These are phyloP conservation scores for Balakata baccata DNA, from an alignment of 345 rosid genomes.

Conservation along the genomic window DNA sequence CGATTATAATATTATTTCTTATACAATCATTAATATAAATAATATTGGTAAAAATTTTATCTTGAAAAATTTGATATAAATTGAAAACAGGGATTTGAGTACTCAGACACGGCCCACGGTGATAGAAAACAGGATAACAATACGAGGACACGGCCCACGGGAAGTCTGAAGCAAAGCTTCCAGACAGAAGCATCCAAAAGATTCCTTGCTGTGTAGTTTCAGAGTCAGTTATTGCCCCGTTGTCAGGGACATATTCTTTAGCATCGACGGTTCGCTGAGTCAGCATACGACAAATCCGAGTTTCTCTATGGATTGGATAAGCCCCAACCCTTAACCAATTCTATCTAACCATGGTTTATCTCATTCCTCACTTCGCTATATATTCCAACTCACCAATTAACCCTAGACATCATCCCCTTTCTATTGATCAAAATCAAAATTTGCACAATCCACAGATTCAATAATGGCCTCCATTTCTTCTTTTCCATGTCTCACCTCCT, in stretches of 20 bases:
- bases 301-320: conserved; percentile 32
- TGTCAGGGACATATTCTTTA: conserved; percentile 4
- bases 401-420: background rate
- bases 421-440: background rate
- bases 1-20: too few species aligned
- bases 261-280: conserved; percentile 43
- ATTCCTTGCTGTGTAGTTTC: background rate
- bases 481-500: conserved; percentile 21
- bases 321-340: conserved; percentile 21
- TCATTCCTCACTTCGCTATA: conserved; percentile 15
- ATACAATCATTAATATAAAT: too few species aligned
- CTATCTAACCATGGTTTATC: conserved; percentile 30
- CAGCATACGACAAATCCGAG: conserved; percentile 25
- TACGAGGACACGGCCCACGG: background rate
- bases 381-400: background rate
- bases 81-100: background rate
- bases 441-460: background rate
- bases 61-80: too few species aligned
- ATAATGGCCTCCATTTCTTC: conserved; percentile 32
- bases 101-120: background rate
- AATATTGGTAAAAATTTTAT: background rate
- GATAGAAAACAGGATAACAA: background rate
- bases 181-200: background rate
- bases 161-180: background rate
- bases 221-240: background rate